Base-by-base conservation (phyloP, 495 filamentous ascomycete genomes). In the Schizothecium vesticola region DNA sequence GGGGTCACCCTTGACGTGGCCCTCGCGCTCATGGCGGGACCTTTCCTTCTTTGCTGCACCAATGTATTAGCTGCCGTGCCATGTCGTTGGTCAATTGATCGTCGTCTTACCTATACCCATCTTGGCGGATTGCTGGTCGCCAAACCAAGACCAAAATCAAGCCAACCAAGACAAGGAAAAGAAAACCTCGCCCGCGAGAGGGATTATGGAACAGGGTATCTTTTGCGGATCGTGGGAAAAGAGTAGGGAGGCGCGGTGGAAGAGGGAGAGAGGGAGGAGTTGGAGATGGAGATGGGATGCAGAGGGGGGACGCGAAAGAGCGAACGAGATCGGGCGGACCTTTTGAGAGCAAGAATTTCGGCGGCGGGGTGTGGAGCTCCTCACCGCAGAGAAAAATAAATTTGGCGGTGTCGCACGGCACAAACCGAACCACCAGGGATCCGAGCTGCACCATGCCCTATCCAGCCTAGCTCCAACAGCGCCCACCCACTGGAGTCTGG, bases 1-100 rank as follows among this genome's bases (percentile, higher is more conserved):
- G 64, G 97, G 92, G 81, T 98, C 93, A 86, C 92, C 89, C 67
- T 85, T 85, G 61, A 82, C 81, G 84, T 93, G 93, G 63, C 93
- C 92, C 84, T 96, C 86, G 71, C 92, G 82, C 76, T 73, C 84
- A 80, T 90, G 89, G 77, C 95, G 89, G 76, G 81, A 82, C 70
- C 86, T 88, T 79, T 99, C 95, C 82, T 97, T 98, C 86, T 98
- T 99, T 72, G 88, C 75, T 77, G 51, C 12, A n/a, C 24, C 8
- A 3, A 25, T 24, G 7, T 6, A 61, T 74, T 59, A 74, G 70
- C 29, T 13, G 26, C 1, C 28, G 65, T 22, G 33, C 33, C 51
- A 21, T 55, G 36, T 33, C 19, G 19, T 3, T 33, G 56, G n/a
- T 51, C 31, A 12, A 56, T 19, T 5, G 60, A 29, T 58, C 26